Evolutionary conservation across 2,329 filamentous ascomycete species (phyloP).

Genomic region (Apiospora arundinis): DNA sequence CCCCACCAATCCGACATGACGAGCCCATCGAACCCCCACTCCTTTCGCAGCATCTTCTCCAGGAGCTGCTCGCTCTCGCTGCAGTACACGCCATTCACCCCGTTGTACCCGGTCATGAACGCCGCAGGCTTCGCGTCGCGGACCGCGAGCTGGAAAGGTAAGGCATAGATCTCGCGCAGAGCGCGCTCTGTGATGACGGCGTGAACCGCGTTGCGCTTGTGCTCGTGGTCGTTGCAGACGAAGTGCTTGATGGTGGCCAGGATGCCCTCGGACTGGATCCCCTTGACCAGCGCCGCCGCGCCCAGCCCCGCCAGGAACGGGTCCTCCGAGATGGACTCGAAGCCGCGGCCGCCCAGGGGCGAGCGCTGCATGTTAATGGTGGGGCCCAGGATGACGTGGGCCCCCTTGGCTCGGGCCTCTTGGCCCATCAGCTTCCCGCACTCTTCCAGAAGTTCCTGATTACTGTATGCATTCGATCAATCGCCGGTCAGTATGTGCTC

Average conservation of each 20-base stretch:
- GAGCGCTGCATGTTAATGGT: slow-evolving; percentile 69
- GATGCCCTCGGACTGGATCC: slow-evolving; percentile 62
- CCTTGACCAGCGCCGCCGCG: slow-evolving; percentile 58
- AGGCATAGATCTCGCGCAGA: slow-evolving; percentile 63
- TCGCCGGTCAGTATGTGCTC: neutral
- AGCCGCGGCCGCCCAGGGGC: slow-evolving; percentile 65
- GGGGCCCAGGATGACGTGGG: slow-evolving; percentile 64
- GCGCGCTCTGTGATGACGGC: slow-evolving; percentile 61
- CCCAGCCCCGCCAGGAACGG: slow-evolving; percentile 62
- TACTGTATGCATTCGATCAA: slow-evolving; percentile 35
- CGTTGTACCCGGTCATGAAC: slow-evolving; percentile 67
- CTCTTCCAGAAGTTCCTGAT: slow-evolving; percentile 57
- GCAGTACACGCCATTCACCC: slow-evolving; percentile 62
- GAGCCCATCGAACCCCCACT: slow-evolving; percentile 64
- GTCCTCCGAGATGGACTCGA: slow-evolving; percentile 65
- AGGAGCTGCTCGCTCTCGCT: slow-evolving; percentile 60
- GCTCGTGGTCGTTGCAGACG: slow-evolving; percentile 67
- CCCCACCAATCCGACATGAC: slow-evolving; percentile 68
- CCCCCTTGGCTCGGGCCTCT: slow-evolving; percentile 62
- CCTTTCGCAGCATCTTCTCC: slow-evolving; percentile 56
- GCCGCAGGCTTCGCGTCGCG: slow-evolving; percentile 57
- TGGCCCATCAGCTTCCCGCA: slow-evolving; percentile 58
- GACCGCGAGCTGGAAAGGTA: slow-evolving; percentile 64
- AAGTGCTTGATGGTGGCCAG: slow-evolving; percentile 67
- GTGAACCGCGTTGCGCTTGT: slow-evolving; percentile 62